Base-by-base conservation (phyloP, 2,329 filamentous ascomycete genomes). In the Meredithiella fracta region DNA sequence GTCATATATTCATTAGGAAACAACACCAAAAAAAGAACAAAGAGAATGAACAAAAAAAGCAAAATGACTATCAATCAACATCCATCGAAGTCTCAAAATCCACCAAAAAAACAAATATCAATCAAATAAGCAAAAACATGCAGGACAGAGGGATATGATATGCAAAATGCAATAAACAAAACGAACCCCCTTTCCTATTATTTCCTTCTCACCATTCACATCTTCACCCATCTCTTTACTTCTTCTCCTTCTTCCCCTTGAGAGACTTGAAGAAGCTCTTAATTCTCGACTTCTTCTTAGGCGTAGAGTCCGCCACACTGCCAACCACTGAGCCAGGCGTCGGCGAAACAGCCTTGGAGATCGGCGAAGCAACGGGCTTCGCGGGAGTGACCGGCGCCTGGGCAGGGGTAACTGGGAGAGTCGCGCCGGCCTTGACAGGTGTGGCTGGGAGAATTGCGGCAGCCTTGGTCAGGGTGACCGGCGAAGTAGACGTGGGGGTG, bases 1-100 rank as follows among this genome's bases (percentile, higher is more conserved):
- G 56, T 58, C 56, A 50, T 58, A 54, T 58, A 58, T 58, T 58
- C 56, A 58, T 58, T 26, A 57, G 25, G 29, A 34, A 44, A 44
- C 15, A 44, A 44, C 14, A 44, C 11, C 15, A 44, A 44, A 17
- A n/a, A 44, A 44, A 25, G 40, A 47, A 29, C 15, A 40, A 52
- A 26, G 31, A 52, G 34, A 44, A 52, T 44, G 14, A 40, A 42
- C 22, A 29, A 51, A 22, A 49, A 51, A 23, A 56, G 17, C 20
- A 34, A 25, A 20, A 25, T 15, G 29, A 11, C 29, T 37, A 51
- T 49, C 15, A 31, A 17, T 38, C 31, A 31, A 52, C 40, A 34
- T 22, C 22, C 31, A 38, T 26, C 37, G 9, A 40, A 7, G 29
- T 34, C 11, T 34, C 29, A 34, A 34, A 34, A n/a, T n/a, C n/a